These are phyloP conservation scores for Cyberlindnera petersonii DNA, from an alignment of 805 yeast genomes.

Conservation along the genomic window DNA sequence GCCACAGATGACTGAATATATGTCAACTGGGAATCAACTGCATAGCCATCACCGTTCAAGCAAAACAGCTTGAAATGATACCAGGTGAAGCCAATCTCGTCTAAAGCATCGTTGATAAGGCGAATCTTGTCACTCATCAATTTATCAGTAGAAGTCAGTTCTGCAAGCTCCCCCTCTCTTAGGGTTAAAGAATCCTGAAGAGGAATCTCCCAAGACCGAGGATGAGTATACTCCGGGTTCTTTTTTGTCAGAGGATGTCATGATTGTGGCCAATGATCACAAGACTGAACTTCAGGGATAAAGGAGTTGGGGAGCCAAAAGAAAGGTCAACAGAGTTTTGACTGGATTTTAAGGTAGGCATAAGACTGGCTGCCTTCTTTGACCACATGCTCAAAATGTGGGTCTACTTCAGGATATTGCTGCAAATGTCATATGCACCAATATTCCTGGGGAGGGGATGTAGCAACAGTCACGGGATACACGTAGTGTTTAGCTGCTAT, in stretches of 20 bases:
- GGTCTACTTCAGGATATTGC: no score
- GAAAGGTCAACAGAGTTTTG: no score
- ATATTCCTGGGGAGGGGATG: no score
- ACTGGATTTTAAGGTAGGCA: no score
- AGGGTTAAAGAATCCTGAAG: slow-evolving; percentile 2
- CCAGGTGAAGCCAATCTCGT: slow-evolving; percentile 59
- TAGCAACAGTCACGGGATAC: no score
- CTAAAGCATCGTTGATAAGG: slow-evolving; percentile 48
- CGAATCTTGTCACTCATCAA: slow-evolving; percentile 32
- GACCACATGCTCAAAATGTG: no score
- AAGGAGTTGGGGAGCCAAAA: no score
- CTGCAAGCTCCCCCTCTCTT: slow-evolving; percentile 17
- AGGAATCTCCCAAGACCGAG: neutral
- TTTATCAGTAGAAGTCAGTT: slow-evolving; percentile 28
- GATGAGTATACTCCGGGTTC: neutral
- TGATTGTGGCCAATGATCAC: no score
- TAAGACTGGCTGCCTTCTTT: no score
- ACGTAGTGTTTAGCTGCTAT: no score
- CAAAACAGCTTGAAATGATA: slow-evolving; percentile 43
- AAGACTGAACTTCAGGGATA: no score
- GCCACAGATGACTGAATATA: slow-evolving; percentile 43
- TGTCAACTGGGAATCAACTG: slow-evolving; percentile 47
- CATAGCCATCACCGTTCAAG: slow-evolving; percentile 49
- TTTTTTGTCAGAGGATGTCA: slow-evolving; percentile 9
- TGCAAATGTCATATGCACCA: no score